phyloP scores from a whole-genome alignment of 2,329 filamentous ascomycete genomes.

The Thermochaetoides dissita region DNA sequence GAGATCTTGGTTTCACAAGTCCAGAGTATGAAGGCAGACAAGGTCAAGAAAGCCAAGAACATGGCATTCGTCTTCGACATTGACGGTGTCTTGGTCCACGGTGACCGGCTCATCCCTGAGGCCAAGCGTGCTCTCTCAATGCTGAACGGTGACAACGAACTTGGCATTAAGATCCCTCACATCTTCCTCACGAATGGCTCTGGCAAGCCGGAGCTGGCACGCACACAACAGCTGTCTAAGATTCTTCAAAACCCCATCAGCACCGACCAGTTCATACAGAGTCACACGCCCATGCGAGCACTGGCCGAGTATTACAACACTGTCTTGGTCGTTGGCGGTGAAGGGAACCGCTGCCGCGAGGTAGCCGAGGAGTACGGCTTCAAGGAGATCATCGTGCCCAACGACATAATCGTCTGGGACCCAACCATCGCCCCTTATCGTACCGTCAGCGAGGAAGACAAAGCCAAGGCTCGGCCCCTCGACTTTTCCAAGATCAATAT shows the following conservation, averaged over 20 bases:
- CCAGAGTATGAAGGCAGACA: conserved; percentile 51
- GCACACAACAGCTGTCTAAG: conserved; percentile 51
- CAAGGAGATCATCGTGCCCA: conserved; percentile 58
- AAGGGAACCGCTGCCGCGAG: conserved; percentile 60
- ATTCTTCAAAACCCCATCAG: conserved; percentile 52
- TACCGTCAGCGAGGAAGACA: conserved; percentile 53
- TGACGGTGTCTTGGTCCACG: conserved; percentile 63
- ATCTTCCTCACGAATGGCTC: conserved; percentile 65
- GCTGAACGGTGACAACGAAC: conserved; percentile 61
- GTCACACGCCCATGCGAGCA: conserved; percentile 64
- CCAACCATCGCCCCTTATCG: conserved; percentile 55
- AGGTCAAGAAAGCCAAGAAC: conserved; percentile 57
- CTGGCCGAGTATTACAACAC: conserved; percentile 64
- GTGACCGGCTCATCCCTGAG: conserved; percentile 55
- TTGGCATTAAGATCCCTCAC: conserved; percentile 63
- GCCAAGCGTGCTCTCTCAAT: conserved; percentile 53
- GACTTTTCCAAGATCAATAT: conserved; percentile 62
- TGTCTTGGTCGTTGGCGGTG: conserved; percentile 61
- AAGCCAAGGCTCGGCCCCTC: conserved; percentile 50
- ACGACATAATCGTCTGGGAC: conserved; percentile 60
- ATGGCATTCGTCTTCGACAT: conserved; percentile 75
- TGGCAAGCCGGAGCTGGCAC: conserved; percentile 53
- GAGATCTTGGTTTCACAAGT: conserved; percentile 58
- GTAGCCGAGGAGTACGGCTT: conserved; percentile 62
- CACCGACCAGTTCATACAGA: conserved; percentile 64